These are phyloP conservation scores for Elsinoe necatrix DNA, from an alignment of 2,329 filamentous ascomycete genomes.

Conservation along the genomic window DNA sequence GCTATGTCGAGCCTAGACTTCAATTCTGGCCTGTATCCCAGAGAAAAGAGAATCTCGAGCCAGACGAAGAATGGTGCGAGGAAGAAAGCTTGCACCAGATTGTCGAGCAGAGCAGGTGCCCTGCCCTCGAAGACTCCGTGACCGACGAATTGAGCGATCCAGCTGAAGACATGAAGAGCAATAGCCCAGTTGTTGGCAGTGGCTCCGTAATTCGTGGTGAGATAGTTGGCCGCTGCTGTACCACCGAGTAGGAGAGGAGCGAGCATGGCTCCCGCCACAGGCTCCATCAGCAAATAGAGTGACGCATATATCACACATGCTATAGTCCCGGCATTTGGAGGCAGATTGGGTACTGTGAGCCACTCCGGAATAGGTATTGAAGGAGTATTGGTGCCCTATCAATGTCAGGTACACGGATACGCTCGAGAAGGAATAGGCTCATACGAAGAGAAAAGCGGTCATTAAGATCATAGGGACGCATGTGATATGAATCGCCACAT, in stretches of 20 bases:
- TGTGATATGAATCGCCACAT: constrained; percentile 68
- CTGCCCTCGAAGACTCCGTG: constrained; percentile 84
- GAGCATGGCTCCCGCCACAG: constrained; percentile 74
- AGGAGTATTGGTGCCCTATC: constrained; percentile 49
- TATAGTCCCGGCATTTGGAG: constrained; percentile 52
- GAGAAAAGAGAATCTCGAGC: constrained; percentile 83
- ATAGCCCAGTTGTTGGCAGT: constrained; percentile 58
- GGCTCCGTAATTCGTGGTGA: constrained; percentile 55
- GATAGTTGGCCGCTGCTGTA: constrained; percentile 67
- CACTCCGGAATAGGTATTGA: constrained; percentile 47
- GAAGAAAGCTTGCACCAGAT: constrained; percentile 83
- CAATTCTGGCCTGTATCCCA: constrained; percentile 84
- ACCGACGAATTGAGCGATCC: constrained; percentile 85
- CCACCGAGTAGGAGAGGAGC: constrained; percentile 66
- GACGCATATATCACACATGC: constrained; percentile 57
- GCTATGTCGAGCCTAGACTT: constrained; percentile 70
- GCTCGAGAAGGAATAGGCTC: constrained; percentile 26
- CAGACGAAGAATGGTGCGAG: constrained; percentile 94
- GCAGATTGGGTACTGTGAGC: constrained; percentile 49
- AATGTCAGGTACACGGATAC: constrained; percentile 13
- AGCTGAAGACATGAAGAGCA: constrained; percentile 62
- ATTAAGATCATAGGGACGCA: constrained; percentile 71
- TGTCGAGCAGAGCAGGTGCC: constrained; percentile 82
- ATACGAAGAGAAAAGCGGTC: constrained; percentile 62
- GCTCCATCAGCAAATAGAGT: constrained; percentile 87